Conservation (phyloP, 768 basidiomycete genomes). For the Suillus lakei region DNA sequence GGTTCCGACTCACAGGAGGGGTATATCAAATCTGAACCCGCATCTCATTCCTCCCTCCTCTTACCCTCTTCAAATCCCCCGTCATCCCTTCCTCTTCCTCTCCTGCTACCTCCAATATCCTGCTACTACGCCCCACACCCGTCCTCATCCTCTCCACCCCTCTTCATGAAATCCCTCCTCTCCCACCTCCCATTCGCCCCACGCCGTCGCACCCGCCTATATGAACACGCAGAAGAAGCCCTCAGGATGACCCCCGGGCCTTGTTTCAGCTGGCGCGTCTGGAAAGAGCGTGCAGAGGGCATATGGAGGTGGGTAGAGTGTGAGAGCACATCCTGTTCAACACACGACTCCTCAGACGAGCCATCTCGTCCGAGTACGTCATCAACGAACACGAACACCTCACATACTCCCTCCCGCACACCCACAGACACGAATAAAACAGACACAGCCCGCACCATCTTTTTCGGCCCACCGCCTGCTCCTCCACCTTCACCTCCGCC, state of each 20-base stretch:
- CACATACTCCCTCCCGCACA: conserved; percentile 4
- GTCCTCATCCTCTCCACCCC: conserved; percentile 28
- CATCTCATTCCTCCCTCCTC: conserved; percentile 15
- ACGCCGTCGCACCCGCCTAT: conserved; percentile 41
- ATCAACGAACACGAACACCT: conserved; percentile 8
- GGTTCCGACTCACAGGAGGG: conserved; percentile 15
- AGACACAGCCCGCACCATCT: conserved; percentile 36
- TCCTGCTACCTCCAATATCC: conserved; percentile 23
- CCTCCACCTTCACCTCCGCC: conserved; percentile 14
- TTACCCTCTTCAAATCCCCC: conserved; percentile 23
- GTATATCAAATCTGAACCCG: conserved; percentile 43
- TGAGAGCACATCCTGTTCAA: conserved; percentile 22
- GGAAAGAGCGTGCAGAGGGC: conserved; percentile 46
- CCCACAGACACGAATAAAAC: conserved; percentile 21
- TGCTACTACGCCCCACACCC: conserved; percentile 28
- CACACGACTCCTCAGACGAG: background rate
- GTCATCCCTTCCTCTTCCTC: conserved; percentile 25
- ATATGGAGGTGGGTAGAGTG: conserved; percentile 48
- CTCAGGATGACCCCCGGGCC: conserved; percentile 48
- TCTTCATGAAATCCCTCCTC: conserved; percentile 45
- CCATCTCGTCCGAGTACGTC: conserved; percentile 1
- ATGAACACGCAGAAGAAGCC: conserved; percentile 44
- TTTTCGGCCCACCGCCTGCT: conserved; percentile 27
- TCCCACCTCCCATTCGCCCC: conserved; percentile 45
- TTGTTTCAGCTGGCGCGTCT: conserved; percentile 54